Conservation (phyloP, 2,329 filamentous ascomycete genomes). For the Verticillium dahliae region DNA sequence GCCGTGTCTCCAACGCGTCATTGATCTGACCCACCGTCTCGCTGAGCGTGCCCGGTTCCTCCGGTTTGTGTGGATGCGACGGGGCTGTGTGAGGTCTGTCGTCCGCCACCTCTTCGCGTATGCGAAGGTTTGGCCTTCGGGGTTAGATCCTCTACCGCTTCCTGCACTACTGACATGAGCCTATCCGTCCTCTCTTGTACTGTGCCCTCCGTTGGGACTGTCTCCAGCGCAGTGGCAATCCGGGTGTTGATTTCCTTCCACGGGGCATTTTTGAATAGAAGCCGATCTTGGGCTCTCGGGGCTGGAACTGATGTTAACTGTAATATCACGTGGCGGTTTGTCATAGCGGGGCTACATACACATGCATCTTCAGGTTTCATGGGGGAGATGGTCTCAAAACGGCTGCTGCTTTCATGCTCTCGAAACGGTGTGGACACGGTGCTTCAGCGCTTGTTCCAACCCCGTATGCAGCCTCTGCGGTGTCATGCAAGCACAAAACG, state of each 20-base stretch:
- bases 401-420: no score
- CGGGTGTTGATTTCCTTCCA: conserved; percentile 16
- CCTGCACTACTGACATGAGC: not conserved
- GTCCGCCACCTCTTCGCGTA: conserved; percentile 23
- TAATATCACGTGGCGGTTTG: no score
- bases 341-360: no score
- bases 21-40: not conserved
- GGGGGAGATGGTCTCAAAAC: no score
- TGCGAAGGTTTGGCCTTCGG: conserved; percentile 17
- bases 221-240: conserved; percentile 2
- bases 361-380: no score
- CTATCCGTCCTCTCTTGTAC: conserved; percentile 3
- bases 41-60: conserved; percentile 18
- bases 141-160: conserved; percentile 2
- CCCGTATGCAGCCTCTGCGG: no score
- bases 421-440: no score
- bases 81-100: conserved; percentile 19
- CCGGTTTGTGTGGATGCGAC: conserved; percentile 18
- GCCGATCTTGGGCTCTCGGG: conserved; percentile 6
- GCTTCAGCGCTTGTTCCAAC: no score
- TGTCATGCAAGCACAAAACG: no score
- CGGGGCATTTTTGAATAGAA: conserved; percentile 18
- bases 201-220: conserved; percentile 15
- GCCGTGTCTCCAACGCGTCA: conserved; percentile 9
- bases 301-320: not conserved